Conservation (phyloP, 2,329 filamentous ascomycete genomes). For the Keithomyces neogunnii region DNA sequence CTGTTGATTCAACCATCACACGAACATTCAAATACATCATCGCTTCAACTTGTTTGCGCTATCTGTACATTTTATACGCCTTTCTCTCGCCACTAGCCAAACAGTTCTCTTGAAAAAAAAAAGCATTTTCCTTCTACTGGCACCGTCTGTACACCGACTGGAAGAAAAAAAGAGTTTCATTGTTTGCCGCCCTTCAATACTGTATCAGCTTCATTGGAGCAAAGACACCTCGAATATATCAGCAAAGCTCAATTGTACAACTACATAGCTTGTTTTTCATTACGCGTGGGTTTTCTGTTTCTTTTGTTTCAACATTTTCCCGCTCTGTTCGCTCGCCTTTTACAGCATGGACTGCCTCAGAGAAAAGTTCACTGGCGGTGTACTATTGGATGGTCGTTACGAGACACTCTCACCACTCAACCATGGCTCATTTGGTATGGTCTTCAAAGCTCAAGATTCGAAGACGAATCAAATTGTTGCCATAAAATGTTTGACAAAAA, state of each 20-base stretch:
- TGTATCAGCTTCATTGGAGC: constrained; percentile 1
- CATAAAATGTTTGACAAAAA: constrained; percentile 94
- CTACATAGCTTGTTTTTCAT: constrained; percentile 14
- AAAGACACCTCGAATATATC: constrained; percentile 9
- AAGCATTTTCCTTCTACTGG: not conserved
- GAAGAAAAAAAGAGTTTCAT: not conserved
- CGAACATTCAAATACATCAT: constrained; percentile 17
- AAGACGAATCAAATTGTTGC: constrained; percentile 73
- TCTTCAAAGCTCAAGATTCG: constrained; percentile 83
- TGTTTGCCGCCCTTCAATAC: not conserved
- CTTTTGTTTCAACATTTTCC: constrained; percentile 12
- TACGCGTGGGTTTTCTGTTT: constrained; percentile 12
- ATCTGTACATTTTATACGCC: constrained; percentile 26
- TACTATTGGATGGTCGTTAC: constrained; percentile 82
- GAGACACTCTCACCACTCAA: constrained; percentile 90
- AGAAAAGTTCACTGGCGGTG: constrained; percentile 69
- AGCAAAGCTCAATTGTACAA: constrained; percentile 19
- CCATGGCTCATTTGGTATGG: constrained; percentile 97
- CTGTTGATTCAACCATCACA: constrained; percentile 28
- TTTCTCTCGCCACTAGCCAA: not conserved
- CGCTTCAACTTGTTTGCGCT: constrained; percentile 12
- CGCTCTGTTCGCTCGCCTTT: not conserved
- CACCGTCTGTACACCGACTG: not conserved
- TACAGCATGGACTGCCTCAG: constrained; percentile 71
- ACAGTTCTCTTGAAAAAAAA: not conserved